Conservation (phyloP, 176 grass and related monocot genomes). For the Ananas comosus region DNA sequence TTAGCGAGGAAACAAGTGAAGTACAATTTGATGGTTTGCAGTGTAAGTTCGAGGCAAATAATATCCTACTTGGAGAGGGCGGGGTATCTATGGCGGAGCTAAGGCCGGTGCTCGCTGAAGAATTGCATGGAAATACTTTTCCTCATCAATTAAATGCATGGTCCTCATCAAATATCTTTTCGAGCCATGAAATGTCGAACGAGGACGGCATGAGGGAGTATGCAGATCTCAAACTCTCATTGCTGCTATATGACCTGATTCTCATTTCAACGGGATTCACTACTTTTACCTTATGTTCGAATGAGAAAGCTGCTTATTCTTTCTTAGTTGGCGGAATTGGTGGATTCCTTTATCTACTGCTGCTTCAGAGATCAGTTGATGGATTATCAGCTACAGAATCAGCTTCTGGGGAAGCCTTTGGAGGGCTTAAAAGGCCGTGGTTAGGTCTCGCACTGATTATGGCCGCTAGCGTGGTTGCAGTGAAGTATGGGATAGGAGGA, state of each 20-base stretch:
- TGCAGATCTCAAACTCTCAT: conserved; percentile 70
- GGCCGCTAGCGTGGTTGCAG: conserved; percentile 26
- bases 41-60: conserved; percentile 57
- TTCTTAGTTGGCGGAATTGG: conserved; percentile 64
- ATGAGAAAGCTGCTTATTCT: conserved; percentile 46
- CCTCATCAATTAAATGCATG: conserved; percentile 30
- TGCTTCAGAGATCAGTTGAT: conserved; percentile 73
- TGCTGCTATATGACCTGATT: conserved; percentile 59
- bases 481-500: conserved; percentile 51
- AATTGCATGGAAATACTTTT: conserved; percentile 46
- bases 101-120: conserved; percentile 31
- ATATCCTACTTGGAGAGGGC: conserved; percentile 43
- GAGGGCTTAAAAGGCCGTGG: conserved; percentile 52
- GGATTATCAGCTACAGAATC: conserved; percentile 36
- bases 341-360: conserved; percentile 76
- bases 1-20: conserved; percentile 22
- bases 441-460: conserved; percentile 49
- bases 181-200: conserved; percentile 24
- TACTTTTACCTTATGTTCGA: conserved; percentile 39
- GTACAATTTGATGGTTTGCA: conserved; percentile 36
- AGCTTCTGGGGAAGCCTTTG: conserved; percentile 29
- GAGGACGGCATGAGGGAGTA: conserved; percentile 72
- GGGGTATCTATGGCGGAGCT: conserved; percentile 57
- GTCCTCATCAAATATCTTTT: conserved; percentile 16
- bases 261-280: conserved; percentile 64